Evolutionary conservation across 192 early-diverging fungal genomes (phyloP).

Genomic region (Rhizoclosmatium globosum): DNA sequence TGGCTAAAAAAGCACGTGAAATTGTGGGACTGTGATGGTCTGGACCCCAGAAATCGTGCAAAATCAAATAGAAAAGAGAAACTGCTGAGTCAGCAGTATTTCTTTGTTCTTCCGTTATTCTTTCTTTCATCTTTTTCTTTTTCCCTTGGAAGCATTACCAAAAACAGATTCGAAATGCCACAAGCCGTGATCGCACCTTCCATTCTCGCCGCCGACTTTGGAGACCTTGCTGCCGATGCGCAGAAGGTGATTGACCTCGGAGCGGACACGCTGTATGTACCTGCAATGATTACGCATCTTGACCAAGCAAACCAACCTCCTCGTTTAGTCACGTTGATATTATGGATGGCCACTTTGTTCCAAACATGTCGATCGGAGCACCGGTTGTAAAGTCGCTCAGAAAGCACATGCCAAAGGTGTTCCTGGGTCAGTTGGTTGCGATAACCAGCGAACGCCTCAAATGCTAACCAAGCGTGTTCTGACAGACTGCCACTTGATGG

Average conservation of each 20-base stretch:
- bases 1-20: no score
- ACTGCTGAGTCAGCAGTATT: no score
- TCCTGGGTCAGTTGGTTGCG: conserved; percentile 69
- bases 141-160: not conserved
- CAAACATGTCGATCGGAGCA: conserved; percentile 94
- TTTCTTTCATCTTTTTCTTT: not conserved
- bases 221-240: conserved; percentile 82
- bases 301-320: conserved; percentile 23
- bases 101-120: no score
- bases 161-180: not conserved
- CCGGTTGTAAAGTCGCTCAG: conserved; percentile 89
- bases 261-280: conserved; percentile 86
- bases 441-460: not conserved
- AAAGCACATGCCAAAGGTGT: conserved; percentile 83
- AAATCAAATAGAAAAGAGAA: no score
- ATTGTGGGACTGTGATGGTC: no score
- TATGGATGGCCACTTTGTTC: conserved; percentile 98
- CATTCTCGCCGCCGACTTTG: conserved; percentile 91
- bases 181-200: conserved; percentile 79
- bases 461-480: not conserved
- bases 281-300: not conserved
- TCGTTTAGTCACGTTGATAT: conserved; percentile 69
- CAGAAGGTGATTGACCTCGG: conserved; percentile 87
- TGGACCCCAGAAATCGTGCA: no score
- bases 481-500: conserved; percentile 83